phyloP scores from a whole-genome alignment of 148 eudicot genomes.

The Gaultheria prostrata region DNA sequence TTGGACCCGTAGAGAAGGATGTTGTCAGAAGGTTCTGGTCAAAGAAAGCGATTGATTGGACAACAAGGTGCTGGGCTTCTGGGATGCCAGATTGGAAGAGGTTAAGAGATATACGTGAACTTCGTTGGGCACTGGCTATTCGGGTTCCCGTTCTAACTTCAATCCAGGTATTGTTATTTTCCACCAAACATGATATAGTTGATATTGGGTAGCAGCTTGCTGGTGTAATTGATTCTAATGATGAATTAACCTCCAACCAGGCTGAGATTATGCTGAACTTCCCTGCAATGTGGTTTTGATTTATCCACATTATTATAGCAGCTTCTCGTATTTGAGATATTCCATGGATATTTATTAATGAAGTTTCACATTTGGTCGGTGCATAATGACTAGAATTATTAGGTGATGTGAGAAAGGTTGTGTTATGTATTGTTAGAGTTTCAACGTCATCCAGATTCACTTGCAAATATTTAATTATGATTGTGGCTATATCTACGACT shows the following conservation, averaged over 20 bases:
- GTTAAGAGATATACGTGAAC: constrained; percentile 91
- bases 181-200: neutral
- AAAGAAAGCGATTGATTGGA: constrained; percentile 81
- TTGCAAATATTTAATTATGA: neutral
- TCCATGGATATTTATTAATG: neutral
- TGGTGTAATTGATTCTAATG: neutral
- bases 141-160: constrained; percentile 96
- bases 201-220: neutral
- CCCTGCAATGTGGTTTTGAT: neutral
- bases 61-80: constrained; percentile 81
- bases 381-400: neutral
- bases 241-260: neutral
- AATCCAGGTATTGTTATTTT: constrained; percentile 53
- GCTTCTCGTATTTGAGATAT: neutral
- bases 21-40: constrained; percentile 95
- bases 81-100: constrained; percentile 98
- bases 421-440: too few species aligned
- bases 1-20: constrained; percentile 98
- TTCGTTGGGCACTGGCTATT: constrained; percentile 88
- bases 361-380: neutral
- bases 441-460: neutral
- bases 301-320: neutral
- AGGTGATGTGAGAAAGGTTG: neutral
- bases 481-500: neutral
- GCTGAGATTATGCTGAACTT: neutral